phyloP scores from a whole-genome alignment of 139 green algal genomes.

The Chlorella vulgaris region DNA sequence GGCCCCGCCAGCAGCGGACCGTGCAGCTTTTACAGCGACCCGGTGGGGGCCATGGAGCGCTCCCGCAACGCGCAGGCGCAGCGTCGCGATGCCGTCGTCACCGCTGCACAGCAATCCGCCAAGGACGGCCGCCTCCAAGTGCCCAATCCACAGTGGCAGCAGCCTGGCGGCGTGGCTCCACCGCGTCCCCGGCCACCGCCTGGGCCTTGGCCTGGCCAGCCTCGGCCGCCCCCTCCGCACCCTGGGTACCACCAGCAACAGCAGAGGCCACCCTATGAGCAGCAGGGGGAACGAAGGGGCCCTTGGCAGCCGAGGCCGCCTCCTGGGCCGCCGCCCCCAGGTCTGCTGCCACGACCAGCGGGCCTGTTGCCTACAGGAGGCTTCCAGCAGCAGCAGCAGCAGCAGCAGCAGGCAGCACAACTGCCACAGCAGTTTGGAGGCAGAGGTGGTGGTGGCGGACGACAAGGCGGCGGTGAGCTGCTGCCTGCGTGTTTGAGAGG shows the following conservation, averaged over 20 bases:
- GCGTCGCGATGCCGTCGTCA: background rate
- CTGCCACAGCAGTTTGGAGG: slow-evolving; percentile 14
- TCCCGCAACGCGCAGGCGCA: slow-evolving; percentile 19
- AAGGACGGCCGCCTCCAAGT: background rate
- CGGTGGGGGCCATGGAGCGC: slow-evolving; percentile 15
- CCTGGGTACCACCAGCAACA: background rate
- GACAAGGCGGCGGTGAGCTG: background rate
- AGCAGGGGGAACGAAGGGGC: background rate
- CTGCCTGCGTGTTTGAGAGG: too few species aligned
- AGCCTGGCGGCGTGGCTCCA: background rate
- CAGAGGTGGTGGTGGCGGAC: background rate
- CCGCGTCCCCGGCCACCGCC: background rate
- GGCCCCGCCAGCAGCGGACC: background rate
- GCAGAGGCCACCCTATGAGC: background rate
- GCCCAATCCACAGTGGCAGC: background rate
- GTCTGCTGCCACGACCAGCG: background rate
- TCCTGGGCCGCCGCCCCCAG: background rate
- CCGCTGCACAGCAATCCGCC: background rate
- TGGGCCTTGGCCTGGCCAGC: background rate
- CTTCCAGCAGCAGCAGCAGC: background rate
- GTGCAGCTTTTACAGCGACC: slow-evolving; percentile 38
- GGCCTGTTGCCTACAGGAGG: background rate
- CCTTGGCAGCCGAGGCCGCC: slow-evolving; percentile 14
- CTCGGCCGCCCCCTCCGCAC: background rate
- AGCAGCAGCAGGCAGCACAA: background rate